Evolutionary conservation across 805 yeast genomes (phyloP).

Genomic region (Huiozyma naganishii): DNA sequence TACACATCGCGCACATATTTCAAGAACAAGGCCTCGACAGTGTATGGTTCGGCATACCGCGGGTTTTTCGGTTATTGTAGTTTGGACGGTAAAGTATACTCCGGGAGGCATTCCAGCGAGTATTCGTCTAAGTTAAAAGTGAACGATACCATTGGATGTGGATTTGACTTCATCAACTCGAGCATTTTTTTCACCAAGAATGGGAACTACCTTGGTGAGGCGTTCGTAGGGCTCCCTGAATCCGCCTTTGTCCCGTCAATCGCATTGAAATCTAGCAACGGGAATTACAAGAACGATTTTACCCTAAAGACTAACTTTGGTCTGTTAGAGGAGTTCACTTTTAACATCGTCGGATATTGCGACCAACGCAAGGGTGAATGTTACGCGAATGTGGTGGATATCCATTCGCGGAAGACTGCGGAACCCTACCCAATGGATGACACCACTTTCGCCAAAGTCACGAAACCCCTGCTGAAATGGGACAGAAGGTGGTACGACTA

Average conservation of each 20-base stretch:
- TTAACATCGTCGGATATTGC: slow-evolving; percentile 48
- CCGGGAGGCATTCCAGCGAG: slow-evolving; percentile 12
- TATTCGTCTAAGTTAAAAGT: slow-evolving; percentile 30
- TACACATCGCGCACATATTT: too few species aligned
- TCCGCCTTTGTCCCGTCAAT: slow-evolving; percentile 37
- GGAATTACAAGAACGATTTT: too few species aligned
- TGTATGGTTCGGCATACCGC: too few species aligned
- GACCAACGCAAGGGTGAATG: slow-evolving; percentile 33
- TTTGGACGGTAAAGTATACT: slow-evolving; percentile 21
- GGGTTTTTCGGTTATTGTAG: slow-evolving; percentile 22
- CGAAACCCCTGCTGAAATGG: slow-evolving; percentile 2
- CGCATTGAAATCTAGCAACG: slow-evolving; percentile 30
- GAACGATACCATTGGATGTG: slow-evolving; percentile 72
- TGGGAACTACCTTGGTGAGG: slow-evolving; percentile 53
- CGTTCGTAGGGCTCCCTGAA: slow-evolving; percentile 37
- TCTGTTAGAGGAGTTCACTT: slow-evolving; percentile 42
- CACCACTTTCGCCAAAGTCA: slow-evolving; percentile 6
- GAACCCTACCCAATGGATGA: slow-evolving; percentile 16
- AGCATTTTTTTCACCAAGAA: slow-evolving; percentile 71
- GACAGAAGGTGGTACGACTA: slow-evolving; percentile 13
- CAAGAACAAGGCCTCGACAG: slow-evolving; percentile 1
- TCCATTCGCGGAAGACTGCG: slow-evolving; percentile 8
- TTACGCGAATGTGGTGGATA: slow-evolving; percentile 21
- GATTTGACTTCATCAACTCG: slow-evolving; percentile 56
- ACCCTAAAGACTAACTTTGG: slow-evolving; percentile 32